Percentiles rank a stretch among this genome's conserved stretches.
These are phyloP conservation scores for Akanthomyces dipterigenus DNA, from an alignment of 2,329 filamentous ascomycete genomes.

Conservation along the genomic window DNA sequence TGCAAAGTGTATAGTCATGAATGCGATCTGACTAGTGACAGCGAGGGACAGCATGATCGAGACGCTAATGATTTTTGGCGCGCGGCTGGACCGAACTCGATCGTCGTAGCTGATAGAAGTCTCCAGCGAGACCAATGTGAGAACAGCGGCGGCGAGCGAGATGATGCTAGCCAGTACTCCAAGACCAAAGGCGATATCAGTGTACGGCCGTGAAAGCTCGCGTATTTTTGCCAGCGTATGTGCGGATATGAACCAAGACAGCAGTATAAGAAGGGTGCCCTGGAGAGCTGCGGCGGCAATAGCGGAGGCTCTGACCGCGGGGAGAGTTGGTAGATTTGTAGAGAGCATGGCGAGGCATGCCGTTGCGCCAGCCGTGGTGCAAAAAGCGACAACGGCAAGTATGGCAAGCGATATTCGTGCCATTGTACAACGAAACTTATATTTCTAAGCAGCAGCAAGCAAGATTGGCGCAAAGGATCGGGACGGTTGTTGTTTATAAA, in stretches of 20 bases:
- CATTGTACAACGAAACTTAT: background rate
- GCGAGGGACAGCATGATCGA: slow-evolving; percentile 39
- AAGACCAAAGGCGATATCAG: slow-evolving; percentile 21
- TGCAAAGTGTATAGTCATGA: slow-evolving; percentile 39
- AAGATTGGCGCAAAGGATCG: background rate
- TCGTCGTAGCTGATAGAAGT: slow-evolving; percentile 23
- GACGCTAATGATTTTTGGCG: slow-evolving; percentile 35
- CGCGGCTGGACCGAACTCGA: slow-evolving; percentile 14
- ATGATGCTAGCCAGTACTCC: slow-evolving; percentile 35
- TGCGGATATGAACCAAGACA: slow-evolving; percentile 4
- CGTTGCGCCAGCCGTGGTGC: slow-evolving; percentile 4
- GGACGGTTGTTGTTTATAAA: background rate
- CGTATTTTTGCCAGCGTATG: slow-evolving; percentile 14
- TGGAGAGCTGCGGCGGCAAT: slow-evolving; percentile 33
- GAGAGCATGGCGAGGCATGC: slow-evolving; percentile 3
- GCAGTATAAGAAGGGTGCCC: slow-evolving; percentile 20
- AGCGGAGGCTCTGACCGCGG: slow-evolving; percentile 20
- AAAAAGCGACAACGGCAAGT: background rate
- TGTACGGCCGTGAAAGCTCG: slow-evolving; percentile 19
- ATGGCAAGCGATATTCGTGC: background rate
- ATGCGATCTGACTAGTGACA: slow-evolving; percentile 41
- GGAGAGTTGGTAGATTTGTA: background rate
- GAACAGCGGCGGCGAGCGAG: slow-evolving; percentile 39
- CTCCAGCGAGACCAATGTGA: slow-evolving; percentile 35
- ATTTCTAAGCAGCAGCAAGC: background rate